Conservation (phyloP, 169 alveolate species). For the Eimeria acervulina region DNA sequence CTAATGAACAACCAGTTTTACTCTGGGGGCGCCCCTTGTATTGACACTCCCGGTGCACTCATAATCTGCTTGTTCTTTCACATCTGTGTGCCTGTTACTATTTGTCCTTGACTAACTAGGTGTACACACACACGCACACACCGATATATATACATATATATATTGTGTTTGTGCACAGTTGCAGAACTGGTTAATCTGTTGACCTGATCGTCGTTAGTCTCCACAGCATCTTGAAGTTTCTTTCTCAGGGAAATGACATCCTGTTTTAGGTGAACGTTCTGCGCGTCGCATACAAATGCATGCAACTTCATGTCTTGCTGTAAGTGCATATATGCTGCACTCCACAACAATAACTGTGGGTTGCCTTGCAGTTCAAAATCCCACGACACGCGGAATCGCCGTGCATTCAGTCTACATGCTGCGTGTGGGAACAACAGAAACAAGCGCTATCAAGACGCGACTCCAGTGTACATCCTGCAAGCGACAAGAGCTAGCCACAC, state of each 20-base stretch:
- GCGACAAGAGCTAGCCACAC: background rate
- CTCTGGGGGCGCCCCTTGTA: background rate
- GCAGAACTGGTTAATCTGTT: background rate
- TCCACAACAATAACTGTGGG: background rate
- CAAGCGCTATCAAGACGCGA: background rate
- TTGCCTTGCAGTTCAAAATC: background rate
- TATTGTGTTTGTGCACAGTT: background rate
- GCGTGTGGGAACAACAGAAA: background rate
- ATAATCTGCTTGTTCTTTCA: background rate
- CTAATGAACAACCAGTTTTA: background rate
- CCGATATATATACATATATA: background rate
- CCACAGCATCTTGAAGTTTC: conserved; percentile 77
- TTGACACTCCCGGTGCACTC: background rate
- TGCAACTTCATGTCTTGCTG: background rate
- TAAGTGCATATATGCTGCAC: background rate
- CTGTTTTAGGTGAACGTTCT: conserved; percentile 79
- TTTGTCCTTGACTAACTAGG: background rate
- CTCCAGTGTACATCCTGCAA: background rate
- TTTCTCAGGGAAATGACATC: conserved; percentile 69
- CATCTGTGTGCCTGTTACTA: background rate
- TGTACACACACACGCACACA: background rate
- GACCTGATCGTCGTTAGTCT: conserved; percentile 80
- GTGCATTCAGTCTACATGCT: background rate
- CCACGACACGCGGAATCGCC: background rate
- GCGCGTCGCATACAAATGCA: conserved; percentile 10